phyloP scores from a whole-genome alignment of 2,329 filamentous ascomycete genomes.

The Amauroascus verrucosus region DNA sequence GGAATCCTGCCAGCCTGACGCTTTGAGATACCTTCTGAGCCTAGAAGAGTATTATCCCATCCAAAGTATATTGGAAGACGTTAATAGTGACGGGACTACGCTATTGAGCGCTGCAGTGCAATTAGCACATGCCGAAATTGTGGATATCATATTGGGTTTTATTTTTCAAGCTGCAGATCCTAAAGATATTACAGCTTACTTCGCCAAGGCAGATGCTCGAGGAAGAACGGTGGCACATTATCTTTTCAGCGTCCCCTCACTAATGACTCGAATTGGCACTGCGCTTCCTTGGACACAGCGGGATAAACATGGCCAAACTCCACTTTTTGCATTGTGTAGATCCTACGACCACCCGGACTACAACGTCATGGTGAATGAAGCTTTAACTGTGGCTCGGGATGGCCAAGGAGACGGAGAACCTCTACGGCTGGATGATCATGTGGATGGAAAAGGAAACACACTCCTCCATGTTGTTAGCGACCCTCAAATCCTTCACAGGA shows the following conservation, averaged over 20 bases:
- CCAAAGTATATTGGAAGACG: slow-evolving; percentile 64
- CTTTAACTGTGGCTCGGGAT: slow-evolving; percentile 60
- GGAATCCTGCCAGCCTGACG: slow-evolving; percentile 58
- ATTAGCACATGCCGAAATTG: slow-evolving; percentile 62
- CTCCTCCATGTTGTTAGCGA: slow-evolving; percentile 93
- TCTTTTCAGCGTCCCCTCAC: slow-evolving; percentile 74
- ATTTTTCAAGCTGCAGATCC: slow-evolving; percentile 50
- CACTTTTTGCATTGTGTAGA: slow-evolving; percentile 83
- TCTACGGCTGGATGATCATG: slow-evolving; percentile 85
- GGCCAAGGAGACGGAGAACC: slow-evolving; percentile 67
- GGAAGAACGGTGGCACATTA: slow-evolving; percentile 92
- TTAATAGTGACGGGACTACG: slow-evolving; percentile 82
- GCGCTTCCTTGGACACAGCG: slow-evolving; percentile 79
- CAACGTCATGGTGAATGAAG: slow-evolving; percentile 73
- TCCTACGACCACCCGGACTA: slow-evolving; percentile 92
- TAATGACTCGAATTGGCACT: slow-evolving; percentile 67
- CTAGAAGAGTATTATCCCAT: slow-evolving; percentile 66
- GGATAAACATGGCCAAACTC: slow-evolving; percentile 97
- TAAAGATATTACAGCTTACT: slow-evolving; percentile 53
- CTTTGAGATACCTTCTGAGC: slow-evolving; percentile 69
- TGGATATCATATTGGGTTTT: slow-evolving; percentile 64
- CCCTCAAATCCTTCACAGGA: slow-evolving; percentile 59
- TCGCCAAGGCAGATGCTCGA: slow-evolving; percentile 67
- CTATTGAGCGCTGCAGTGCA: slow-evolving; percentile 85
- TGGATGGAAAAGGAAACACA: slow-evolving; percentile 88